Percentiles rank a stretch among this genome's conserved stretches.
Conservation (phyloP, 495 filamentous ascomycete genomes). For the Penicillium taxi region DNA sequence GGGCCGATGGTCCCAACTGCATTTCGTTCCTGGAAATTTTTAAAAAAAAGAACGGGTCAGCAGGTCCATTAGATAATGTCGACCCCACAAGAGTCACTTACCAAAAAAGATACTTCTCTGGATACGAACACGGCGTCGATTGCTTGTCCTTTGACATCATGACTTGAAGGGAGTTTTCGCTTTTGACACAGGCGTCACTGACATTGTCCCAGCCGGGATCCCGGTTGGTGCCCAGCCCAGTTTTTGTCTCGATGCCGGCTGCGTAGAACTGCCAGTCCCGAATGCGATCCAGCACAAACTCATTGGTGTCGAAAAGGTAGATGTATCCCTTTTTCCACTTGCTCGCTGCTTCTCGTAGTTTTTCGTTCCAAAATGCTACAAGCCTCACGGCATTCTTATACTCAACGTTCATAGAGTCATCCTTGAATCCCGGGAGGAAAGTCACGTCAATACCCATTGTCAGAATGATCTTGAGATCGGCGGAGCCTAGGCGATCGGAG, state of each 20-base stretch:
- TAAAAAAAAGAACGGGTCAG: neutral
- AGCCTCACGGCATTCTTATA: slow-evolving; percentile 37
- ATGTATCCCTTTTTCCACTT: slow-evolving; percentile 37
- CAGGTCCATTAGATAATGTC: no score
- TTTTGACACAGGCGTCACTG: slow-evolving; percentile 28
- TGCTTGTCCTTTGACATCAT: slow-evolving; percentile 27
- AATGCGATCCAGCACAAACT: slow-evolving; percentile 43
- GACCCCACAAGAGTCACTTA: slow-evolving; percentile 17
- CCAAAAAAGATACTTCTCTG: slow-evolving; percentile 47
- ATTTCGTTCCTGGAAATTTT: slow-evolving; percentile 47
- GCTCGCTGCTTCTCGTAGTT: slow-evolving; percentile 30
- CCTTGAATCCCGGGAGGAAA: slow-evolving; percentile 42
- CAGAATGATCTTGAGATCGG: slow-evolving; percentile 41
- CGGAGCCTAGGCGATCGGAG: slow-evolving; percentile 27
- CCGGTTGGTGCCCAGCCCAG: slow-evolving; percentile 33
- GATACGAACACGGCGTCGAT: slow-evolving; percentile 33
- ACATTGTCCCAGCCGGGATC: slow-evolving; percentile 37
- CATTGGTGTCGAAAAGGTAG: slow-evolving; percentile 45
- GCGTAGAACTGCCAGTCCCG: slow-evolving; percentile 37
- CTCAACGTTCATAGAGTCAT: slow-evolving; percentile 20
- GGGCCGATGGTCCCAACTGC: slow-evolving; percentile 42
- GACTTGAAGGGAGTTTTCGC: slow-evolving; percentile 20
- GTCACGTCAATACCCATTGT: slow-evolving; percentile 45
- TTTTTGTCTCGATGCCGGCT: slow-evolving; percentile 36
- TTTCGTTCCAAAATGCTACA: slow-evolving; percentile 39